A percentile compares a stretch with the other conserved stretches of the same genome.
Conservation (phyloP, 129 eudicot genomes). For the Pseudognaphalium luteoalbum region DNA sequence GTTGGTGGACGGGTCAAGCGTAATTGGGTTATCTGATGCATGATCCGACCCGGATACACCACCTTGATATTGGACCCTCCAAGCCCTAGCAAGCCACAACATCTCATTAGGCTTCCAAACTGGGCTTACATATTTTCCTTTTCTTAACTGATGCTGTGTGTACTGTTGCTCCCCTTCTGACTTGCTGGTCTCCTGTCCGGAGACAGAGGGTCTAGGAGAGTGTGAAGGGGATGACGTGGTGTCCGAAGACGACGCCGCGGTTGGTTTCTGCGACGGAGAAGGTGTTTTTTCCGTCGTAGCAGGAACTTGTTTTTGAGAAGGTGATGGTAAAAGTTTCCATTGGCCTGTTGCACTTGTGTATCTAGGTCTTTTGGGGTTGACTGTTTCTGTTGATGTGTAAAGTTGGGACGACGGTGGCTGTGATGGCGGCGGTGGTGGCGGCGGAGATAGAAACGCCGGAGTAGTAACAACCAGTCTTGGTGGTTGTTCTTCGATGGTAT, state of each 20-base stretch:
- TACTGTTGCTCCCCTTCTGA: constrained; percentile 31
- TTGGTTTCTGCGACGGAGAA: constrained; percentile 36
- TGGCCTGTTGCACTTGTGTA: constrained; percentile 49
- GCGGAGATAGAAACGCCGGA: constrained; percentile 39
- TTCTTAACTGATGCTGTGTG: constrained; percentile 55
- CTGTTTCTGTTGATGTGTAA: constrained; percentile 26
- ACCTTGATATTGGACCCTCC: constrained; percentile 76
- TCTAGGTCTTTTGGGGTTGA: constrained; percentile 60
- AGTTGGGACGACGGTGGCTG: constrained; percentile 32
- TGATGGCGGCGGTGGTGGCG: constrained; percentile 28
- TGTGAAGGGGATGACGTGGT: constrained; percentile 59
- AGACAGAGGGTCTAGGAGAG: constrained; percentile 42
- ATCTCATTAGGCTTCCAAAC: constrained; percentile 86
- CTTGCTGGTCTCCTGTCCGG: constrained; percentile 46
- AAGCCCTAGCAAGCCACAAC: constrained; percentile 75
- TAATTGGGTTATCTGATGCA: constrained; percentile 10
- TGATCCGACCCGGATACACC: constrained; percentile 26
- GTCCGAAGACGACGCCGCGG: constrained; percentile 41
- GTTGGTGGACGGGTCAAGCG: background rate
- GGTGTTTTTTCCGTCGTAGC: constrained; percentile 33
- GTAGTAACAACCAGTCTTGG: constrained; percentile 12
- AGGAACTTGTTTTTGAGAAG: constrained; percentile 38
- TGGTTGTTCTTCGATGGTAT: constrained; percentile 39
- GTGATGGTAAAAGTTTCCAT: constrained; percentile 67
- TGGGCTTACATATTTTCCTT: constrained; percentile 79